Base-by-base conservation (phyloP, 176 grass and related monocot genomes). In the Carex scoparia region DNA sequence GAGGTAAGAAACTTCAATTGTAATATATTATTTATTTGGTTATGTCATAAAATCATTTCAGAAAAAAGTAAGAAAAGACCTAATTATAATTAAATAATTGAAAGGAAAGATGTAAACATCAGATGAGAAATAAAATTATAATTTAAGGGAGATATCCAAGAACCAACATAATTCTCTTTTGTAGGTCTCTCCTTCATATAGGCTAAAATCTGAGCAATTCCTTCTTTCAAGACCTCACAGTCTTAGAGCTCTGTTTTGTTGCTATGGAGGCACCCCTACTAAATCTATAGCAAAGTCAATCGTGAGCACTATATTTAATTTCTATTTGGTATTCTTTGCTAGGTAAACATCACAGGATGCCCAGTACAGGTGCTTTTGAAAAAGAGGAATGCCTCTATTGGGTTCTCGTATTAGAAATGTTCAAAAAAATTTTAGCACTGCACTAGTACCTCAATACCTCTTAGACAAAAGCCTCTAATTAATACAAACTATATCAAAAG, bases 1-100 rank as follows among this genome's bases (percentile, higher is more conserved):
- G 89, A 98, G 95, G 95, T 98, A 79, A 79, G 81, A 66, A 82
- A 49, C 19, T 64, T 46, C 9, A 27, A 18, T 48, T 75, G 13
- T 48, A 51, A 75, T 23, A 75, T 30, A 51, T 28, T 51, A 28
- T 53, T 30, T 19, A 13, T 28, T 75, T 51, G 44, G 10, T 19
- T 75, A 14, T 75, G 46, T 75, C 44, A 75, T 53, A 27, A 75
- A 28, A 75, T 51, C 71, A 46, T 53, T 75, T 53, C 46, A 54
- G 9, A 75, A 14, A 37, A 49, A 49, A 73, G 69, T n/a, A 49
- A 49, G 69, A 75, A 75, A 13, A 28, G n/a, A 75, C n/a, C 46
- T 75, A 10, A 51, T 27, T 27, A 75, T 51, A 75, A 27, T 75
- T 6, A 53, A 51, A 53, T 53, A 75, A 53, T 51, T 51, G 19